These are phyloP conservation scores for Trifolium dubium DNA, from an alignment of 306 rosid species.

Conservation along the genomic window DNA sequence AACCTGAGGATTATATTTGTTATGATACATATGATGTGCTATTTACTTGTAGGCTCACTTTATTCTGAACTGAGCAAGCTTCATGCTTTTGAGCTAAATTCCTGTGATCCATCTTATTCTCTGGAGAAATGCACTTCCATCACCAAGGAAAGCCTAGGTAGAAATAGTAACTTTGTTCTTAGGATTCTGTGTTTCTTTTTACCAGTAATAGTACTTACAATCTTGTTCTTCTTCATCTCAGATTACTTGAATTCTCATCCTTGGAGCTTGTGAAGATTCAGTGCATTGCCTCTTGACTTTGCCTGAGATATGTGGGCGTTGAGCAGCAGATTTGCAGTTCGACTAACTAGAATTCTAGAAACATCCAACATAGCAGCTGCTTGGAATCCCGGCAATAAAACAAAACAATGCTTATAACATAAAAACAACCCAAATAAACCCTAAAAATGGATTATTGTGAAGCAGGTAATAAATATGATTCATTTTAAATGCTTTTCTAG, in stretches of 20 bases:
- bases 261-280: conserved; percentile 37
- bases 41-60: conserved; percentile 30
- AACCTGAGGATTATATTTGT: conserved; percentile 25
- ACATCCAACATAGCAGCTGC: background rate
- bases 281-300: conserved; percentile 18
- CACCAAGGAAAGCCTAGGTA: conserved; percentile 25
- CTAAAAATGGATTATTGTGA: conserved; percentile 7
- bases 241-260: conserved; percentile 32
- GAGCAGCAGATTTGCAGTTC: conserved; percentile 6
- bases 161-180: conserved; percentile 22
- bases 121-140: conserved; percentile 35
- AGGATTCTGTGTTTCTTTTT: conserved; percentile 30
- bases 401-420: background rate
- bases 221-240: conserved; percentile 16
- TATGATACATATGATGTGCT: conserved; percentile 21
- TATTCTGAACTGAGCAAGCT: conserved; percentile 34
- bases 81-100: conserved; percentile 15
- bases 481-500: conserved; percentile 13
- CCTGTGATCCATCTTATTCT: conserved; percentile 12
- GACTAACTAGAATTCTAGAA: background rate
- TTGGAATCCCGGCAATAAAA: background rate
- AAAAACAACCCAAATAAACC: background rate
- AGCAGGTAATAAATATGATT: background rate
- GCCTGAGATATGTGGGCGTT: conserved; percentile 20
- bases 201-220: conserved; percentile 13